phyloP scores from a whole-genome alignment of 495 filamentous ascomycete species.

The Aspergillus cristatus region DNA sequence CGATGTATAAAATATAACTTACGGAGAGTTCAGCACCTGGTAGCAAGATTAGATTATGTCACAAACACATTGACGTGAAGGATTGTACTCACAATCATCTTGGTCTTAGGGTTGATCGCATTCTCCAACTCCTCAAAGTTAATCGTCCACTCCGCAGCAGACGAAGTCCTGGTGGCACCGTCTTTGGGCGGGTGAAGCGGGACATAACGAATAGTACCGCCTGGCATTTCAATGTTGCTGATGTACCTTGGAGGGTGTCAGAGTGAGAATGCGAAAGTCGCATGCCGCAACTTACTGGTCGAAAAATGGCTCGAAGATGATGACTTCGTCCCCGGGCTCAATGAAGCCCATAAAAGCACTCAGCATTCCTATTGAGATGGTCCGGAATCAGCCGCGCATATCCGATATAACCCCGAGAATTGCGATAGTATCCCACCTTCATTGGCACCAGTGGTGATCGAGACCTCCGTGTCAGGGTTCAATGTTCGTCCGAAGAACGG shows the following conservation, averaged over 20 bases:
- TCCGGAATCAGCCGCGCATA: no score
- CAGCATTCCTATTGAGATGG: constrained; percentile 78
- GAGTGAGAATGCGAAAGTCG: not conserved
- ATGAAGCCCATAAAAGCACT: constrained; percentile 97
- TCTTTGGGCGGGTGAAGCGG: constrained; percentile 85
- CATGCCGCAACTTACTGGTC: constrained; percentile 61
- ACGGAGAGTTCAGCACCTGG: constrained; percentile 38
- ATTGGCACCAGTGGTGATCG: constrained; percentile 93
- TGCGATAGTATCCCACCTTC: constrained; percentile 68
- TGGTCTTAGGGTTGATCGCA: constrained; percentile 76
- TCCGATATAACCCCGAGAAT: no score
- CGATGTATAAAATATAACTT: constrained; percentile 7
- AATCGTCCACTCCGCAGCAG: constrained; percentile 80
- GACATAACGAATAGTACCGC: constrained; percentile 87
- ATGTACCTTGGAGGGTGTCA: constrained; percentile 53
- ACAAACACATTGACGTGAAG: not conserved
- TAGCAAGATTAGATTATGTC: constrained; percentile 8
- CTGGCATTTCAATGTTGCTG: constrained; percentile 95
- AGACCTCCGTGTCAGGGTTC: constrained; percentile 83
- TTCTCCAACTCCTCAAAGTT: constrained; percentile 75
- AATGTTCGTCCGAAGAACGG: constrained; percentile 71
- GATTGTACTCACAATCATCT: constrained; percentile 75
- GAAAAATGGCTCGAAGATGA: constrained; percentile 97
- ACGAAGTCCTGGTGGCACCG: constrained; percentile 67
- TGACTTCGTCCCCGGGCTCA: constrained; percentile 89